phyloP scores from a whole-genome alignment of 2,329 filamentous ascomycete genomes.

The Cryphonectria parasitica region DNA sequence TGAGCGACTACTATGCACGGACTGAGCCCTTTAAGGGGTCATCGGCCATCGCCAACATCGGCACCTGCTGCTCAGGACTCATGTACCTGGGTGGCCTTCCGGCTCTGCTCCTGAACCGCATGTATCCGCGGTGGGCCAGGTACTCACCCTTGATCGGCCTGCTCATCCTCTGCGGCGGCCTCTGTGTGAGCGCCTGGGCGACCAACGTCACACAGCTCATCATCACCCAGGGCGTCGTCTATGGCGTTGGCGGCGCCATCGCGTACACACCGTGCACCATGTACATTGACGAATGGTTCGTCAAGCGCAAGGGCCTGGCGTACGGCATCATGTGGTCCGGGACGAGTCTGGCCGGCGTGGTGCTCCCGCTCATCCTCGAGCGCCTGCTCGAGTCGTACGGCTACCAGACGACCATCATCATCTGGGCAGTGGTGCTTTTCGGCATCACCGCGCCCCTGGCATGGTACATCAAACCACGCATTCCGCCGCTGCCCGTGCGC shows the following conservation, averaged over 20 bases:
- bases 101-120: conserved; percentile 50
- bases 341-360: conserved; percentile 54
- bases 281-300: conserved; percentile 67
- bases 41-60: conserved; percentile 60
- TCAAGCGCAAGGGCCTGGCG: conserved; percentile 59
- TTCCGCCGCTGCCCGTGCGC: conserved; percentile 48
- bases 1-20: conserved; percentile 69
- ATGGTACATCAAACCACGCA: conserved; percentile 59
- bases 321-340: conserved; percentile 68
- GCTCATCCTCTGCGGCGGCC: conserved; percentile 55
- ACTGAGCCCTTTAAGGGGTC: conserved; percentile 61
- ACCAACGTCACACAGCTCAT: conserved; percentile 58
- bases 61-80: conserved; percentile 40
- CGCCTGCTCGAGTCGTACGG: conserved; percentile 54
- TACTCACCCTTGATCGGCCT: conserved; percentile 51
- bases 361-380: conserved; percentile 57
- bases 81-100: conserved; percentile 60
- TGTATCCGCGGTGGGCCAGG: conserved; percentile 46
- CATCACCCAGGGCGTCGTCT: conserved; percentile 63
- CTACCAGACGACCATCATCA: conserved; percentile 56
- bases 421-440: conserved; percentile 56
- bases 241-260: conserved; percentile 60
- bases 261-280: conserved; percentile 60
- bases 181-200: conserved; percentile 57
- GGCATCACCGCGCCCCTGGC: conserved; percentile 58